A percentile compares a stretch with the other conserved stretches of the same genome.
Evolutionary conservation across 176 grass and related monocot genomes (phyloP).

Genomic region (Rhynchospora pubera): DNA sequence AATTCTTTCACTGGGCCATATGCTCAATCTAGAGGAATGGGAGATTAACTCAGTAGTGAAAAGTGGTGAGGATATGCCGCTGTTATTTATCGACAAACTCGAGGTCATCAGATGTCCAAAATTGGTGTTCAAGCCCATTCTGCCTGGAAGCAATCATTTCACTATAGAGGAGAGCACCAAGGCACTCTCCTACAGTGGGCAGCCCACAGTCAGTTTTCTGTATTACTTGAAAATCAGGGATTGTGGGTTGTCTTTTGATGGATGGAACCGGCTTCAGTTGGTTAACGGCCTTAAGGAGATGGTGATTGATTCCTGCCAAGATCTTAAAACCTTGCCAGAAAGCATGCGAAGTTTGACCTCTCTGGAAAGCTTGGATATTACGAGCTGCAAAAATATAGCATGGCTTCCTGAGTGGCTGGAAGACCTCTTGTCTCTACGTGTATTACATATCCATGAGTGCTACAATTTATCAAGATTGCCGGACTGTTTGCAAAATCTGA

Average conservation of each 20-base stretch:
- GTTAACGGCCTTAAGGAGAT: too few species aligned
- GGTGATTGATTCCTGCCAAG: too few species aligned
- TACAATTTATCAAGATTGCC: background rate
- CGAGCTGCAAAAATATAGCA: background rate
- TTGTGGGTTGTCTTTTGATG: too few species aligned
- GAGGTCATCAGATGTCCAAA: background rate
- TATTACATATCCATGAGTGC: background rate
- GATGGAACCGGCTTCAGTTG: too few species aligned
- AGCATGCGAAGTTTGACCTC: too few species aligned
- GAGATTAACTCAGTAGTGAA: background rate
- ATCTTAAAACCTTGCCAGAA: too few species aligned
- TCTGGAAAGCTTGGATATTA: background rate
- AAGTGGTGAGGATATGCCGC: background rate
- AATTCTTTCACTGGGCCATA: background rate
- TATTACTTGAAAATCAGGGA: too few species aligned
- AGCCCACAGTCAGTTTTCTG: too few species aligned
- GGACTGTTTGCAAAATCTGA: background rate
- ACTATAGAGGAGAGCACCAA: background rate
- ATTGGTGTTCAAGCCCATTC: background rate
- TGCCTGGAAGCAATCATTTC: background rate
- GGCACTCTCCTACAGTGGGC: background rate
- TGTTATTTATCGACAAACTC: background rate
- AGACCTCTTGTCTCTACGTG: background rate
- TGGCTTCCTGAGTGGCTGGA: background rate
- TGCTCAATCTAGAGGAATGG: background rate